Conservation (phyloP, 2,329 filamentous ascomycete species). For the Pyricularia sp. region DNA sequence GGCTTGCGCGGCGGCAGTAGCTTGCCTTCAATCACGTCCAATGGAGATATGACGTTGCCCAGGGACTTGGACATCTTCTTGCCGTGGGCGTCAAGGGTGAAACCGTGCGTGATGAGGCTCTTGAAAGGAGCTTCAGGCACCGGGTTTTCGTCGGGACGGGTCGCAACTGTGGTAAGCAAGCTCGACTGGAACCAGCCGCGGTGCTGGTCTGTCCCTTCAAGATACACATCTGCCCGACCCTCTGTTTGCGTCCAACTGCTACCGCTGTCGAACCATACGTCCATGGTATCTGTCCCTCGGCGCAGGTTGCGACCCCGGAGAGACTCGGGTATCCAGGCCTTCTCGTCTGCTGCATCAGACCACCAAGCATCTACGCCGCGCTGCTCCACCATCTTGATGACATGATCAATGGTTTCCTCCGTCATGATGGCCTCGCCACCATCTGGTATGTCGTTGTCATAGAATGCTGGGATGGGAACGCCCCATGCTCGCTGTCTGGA, state of each 20-base stretch:
- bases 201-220: slow-evolving; percentile 94
- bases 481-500: slow-evolving; percentile 94
- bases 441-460: slow-evolving; percentile 49
- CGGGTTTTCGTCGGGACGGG: slow-evolving; percentile 26
- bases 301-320: slow-evolving; percentile 50
- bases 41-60: slow-evolving; percentile 76
- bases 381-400: slow-evolving; percentile 67
- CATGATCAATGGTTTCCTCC: slow-evolving; percentile 70
- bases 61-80: slow-evolving; percentile 98
- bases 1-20: slow-evolving; percentile 61
- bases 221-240: slow-evolving; percentile 68
- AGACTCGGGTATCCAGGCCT: slow-evolving; percentile 63
- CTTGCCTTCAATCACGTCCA: slow-evolving; percentile 76
- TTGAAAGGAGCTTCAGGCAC: slow-evolving; percentile 60
- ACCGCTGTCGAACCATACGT: slow-evolving; percentile 98
- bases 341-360: slow-evolving; percentile 68
- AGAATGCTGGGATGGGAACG: slow-evolving; percentile 88
- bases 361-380: slow-evolving; percentile 92
- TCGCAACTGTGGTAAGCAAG: slow-evolving; percentile 74
- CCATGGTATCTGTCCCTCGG: slow-evolving; percentile 91
- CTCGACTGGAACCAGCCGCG: slow-evolving; percentile 98
- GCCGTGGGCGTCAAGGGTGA: slow-evolving; percentile 80
- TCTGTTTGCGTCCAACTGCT: slow-evolving; percentile 69
- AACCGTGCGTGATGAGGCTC: slow-evolving; percentile 89
- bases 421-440: slow-evolving; percentile 75